Evolutionary conservation across 2,329 filamentous ascomycete species (phyloP), one percentile per base, ranked within the genome.

Genomic region (Lasiodiplodia gonubiensis): DNA sequence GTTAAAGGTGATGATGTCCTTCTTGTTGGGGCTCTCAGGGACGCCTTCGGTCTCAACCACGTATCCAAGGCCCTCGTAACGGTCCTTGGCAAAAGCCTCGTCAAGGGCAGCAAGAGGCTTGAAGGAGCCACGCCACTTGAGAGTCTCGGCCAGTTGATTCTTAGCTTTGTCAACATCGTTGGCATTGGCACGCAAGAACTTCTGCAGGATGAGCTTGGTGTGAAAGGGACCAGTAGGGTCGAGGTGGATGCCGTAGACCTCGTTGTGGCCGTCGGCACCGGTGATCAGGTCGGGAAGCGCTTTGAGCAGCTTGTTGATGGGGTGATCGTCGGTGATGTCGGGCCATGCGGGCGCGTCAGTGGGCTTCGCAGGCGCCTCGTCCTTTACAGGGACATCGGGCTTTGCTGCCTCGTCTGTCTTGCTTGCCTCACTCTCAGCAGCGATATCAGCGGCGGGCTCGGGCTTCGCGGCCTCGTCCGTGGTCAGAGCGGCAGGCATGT

Each of bases 171-270:
- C 83, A 7, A 92, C 77, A 74, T 96, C 89, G 69, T 90, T 89
- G 69, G 89, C 88, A 78, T 97, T 97, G 77, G 94, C 94, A 72
- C 94, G 92, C 67, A 98, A 87, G 81, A 94, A 97, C 83, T 97
- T 98, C 77, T 97, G 93, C 59, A 97, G 84, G 63, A 97, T 87
- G 73, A 97, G 89, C 76, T 91, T 90, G 57, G 91, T 93, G 66
- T 92, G 92, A 64, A 94, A 85, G 73, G 93, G 85, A 51, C 76
- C 75, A 18, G 73, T 71, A 55, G 72, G 70, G 25, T 70, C 67
- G 53, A 97, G 87, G 37, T 86, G 82, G 65, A 97, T 69, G 59
- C 94, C 94, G 88, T 94, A 98, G 85, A 97, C 92, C 83, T 97
- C 93, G 63, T 81, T 81, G 79, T 97, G 86, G 16, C 49, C 54